These are phyloP conservation scores for Salix dunnii DNA, from an alignment of 345 rosid species.

Conservation along the genomic window DNA sequence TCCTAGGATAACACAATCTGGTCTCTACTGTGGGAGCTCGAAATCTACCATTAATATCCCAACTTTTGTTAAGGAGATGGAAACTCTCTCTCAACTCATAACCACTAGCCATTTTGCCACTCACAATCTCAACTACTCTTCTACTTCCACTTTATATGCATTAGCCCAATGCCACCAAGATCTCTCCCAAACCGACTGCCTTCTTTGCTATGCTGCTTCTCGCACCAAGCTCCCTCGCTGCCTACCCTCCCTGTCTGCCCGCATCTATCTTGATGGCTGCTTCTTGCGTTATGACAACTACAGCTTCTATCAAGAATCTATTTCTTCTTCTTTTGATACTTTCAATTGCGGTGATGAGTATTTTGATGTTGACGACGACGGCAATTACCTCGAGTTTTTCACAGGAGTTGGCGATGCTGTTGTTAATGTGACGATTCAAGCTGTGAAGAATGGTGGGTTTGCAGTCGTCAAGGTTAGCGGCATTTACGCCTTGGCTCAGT, in stretches of 20 bases:
- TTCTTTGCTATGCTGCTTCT: constrained; percentile 52
- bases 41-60: constrained; percentile 26
- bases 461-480: constrained; percentile 24
- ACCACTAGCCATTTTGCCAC: constrained; percentile 35
- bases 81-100: constrained; percentile 25
- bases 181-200: constrained; percentile 60
- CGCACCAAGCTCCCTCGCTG: constrained; percentile 58
- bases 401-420: constrained; percentile 27
- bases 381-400: background rate
- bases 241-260: constrained; percentile 43
- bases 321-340: constrained; percentile 28
- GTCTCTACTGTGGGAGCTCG: constrained; percentile 38
- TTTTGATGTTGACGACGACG: background rate
- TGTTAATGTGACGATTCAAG: constrained; percentile 30
- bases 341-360: constrained; percentile 30
- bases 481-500: constrained; percentile 47
- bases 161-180: constrained; percentile 59
- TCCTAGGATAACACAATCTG: constrained; percentile 40
- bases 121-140: constrained; percentile 9
- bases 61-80: constrained; percentile 47
- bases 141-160: constrained; percentile 28
- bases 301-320: constrained; percentile 43
- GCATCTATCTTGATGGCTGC: constrained; percentile 62
- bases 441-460: constrained; percentile 34
- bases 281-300: constrained; percentile 56